Evolutionary conservation across 1,139 yeast genomes (phyloP).

Genomic region (Suhomyces wounanorum): DNA sequence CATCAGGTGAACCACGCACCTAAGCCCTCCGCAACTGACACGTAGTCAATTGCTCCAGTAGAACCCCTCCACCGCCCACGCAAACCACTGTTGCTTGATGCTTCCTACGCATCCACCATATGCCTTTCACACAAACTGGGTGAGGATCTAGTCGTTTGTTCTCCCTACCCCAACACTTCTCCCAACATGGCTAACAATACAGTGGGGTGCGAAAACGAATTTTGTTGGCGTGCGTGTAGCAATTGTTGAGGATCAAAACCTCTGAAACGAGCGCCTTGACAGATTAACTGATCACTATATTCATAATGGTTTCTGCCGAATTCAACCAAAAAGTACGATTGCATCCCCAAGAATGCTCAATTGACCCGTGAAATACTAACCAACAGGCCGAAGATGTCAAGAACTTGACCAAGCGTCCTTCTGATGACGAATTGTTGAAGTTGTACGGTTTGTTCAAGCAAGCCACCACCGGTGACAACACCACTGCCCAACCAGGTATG

Average conservation of each 20-base stretch:
- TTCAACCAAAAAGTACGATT: constrained; percentile 21
- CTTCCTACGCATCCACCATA: no score
- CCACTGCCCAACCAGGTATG: constrained; percentile 78
- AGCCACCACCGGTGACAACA: constrained; percentile 95
- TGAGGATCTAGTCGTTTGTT: not conserved
- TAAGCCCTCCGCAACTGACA: not conserved
- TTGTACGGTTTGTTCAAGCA: constrained; percentile 93
- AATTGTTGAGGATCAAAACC: constrained; percentile 6
- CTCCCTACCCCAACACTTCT: not conserved
- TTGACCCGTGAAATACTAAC: constrained; percentile 6
- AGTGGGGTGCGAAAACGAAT: not conserved
- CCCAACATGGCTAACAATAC: not conserved
- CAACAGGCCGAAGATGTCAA: constrained; percentile 77
- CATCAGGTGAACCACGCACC: not conserved
- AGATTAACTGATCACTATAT: not conserved
- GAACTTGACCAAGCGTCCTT: constrained; percentile 73
- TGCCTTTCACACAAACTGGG: not conserved
- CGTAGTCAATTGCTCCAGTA: not conserved
- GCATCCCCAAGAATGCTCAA: not conserved
- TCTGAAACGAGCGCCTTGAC: not conserved
- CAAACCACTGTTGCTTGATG: no score
- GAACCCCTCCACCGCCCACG: not conserved
- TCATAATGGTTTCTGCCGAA: constrained; percentile 20
- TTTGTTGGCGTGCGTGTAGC: constrained; percentile 6
- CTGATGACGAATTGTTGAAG: constrained; percentile 80